Evolutionary conservation across 1,284 basidiomycete species (phyloP).

Genomic region (Ganoderma lucidum): DNA sequence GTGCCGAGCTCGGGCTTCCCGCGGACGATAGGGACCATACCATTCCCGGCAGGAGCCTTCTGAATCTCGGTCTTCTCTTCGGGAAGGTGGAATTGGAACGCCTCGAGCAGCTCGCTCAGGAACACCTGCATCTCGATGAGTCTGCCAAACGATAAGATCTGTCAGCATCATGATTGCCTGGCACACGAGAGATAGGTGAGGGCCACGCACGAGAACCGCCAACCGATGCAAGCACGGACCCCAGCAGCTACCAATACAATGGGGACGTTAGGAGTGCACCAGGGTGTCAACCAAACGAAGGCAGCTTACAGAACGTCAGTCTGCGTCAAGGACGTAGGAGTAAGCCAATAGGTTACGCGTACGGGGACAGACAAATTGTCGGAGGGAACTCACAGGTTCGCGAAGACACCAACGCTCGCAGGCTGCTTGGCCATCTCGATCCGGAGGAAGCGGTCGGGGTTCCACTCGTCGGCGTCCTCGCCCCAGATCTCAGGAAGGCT

Average conservation of each 20-base stretch:
- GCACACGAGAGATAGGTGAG: background rate
- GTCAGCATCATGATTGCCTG: background rate
- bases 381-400: slow-evolving; percentile 54
- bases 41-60: slow-evolving; percentile 48
- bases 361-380: background rate
- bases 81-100: slow-evolving; percentile 41
- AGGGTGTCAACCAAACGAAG: background rate
- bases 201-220: slow-evolving; percentile 44
- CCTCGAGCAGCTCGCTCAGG: slow-evolving; percentile 34
- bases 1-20: slow-evolving; percentile 51
- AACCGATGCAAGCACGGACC: slow-evolving; percentile 43
- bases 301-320: slow-evolving; percentile 28
- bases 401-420: slow-evolving; percentile 54
- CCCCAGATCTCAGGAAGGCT: slow-evolving; percentile 53
- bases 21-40: slow-evolving; percentile 52
- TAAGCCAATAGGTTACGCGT: background rate
- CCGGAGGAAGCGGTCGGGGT: slow-evolving; percentile 58
- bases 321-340: background rate
- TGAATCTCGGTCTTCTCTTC: slow-evolving; percentile 44
- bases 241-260: slow-evolving; percentile 33
- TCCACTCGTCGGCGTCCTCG: slow-evolving; percentile 55
- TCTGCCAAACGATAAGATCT: slow-evolving; percentile 21
- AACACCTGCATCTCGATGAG: slow-evolving; percentile 40
- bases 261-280: background rate
- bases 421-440: slow-evolving; percentile 45